Base-by-base conservation (phyloP, 768 basidiomycete species). In the Serpula lacrymans region DNA sequence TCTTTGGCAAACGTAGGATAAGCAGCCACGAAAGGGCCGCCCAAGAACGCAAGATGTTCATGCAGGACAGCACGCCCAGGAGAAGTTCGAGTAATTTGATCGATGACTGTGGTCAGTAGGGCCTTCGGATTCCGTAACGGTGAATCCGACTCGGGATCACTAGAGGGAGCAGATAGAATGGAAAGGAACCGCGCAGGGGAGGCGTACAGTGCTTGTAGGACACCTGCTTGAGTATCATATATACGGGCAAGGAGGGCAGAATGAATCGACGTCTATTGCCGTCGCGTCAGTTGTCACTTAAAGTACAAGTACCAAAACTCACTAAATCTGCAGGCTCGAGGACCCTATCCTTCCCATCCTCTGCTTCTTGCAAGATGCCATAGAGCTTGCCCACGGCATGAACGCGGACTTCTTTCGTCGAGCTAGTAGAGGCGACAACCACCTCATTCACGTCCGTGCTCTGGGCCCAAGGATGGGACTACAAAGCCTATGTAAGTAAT, bases 161-260 rank as follows among this genome's bases (percentile, higher is more conserved):
- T n/a, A n/a, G n/a, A n/a, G n/a, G n/a, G n/a, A 17, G 60, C 61
- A 6, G 62, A 53, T 23, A 80, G 60, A 34, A 75, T 36, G 1
- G 77, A 69, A 3, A 77, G 60, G 31, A 86, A 59, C 2, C 60
- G 31, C 5, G 64, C 55, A 0, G 80, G 68, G 2, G 70, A 61
- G 2, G 66, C 67, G 60, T 93, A 94, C 7, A 96, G 67, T 0
- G 72, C 75, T 32, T 82, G 70, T 10, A 93, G 59, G 20, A 96
- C 84, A 2, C 62, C 52, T 2, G 64, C 44, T 21, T 80, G 72
- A 6, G 72, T 69, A 50, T 95, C 92, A 36, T 80, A 73, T 3
- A 89, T 63, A 2, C 88, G 80, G 11, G 81, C 74, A 22, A 84
- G 57, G 4, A 97, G 63, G 0, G 84, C 81, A 2, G 76, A 71